phyloP scores from a whole-genome alignment of 257 asterid species.

The Striga asiatica region DNA sequence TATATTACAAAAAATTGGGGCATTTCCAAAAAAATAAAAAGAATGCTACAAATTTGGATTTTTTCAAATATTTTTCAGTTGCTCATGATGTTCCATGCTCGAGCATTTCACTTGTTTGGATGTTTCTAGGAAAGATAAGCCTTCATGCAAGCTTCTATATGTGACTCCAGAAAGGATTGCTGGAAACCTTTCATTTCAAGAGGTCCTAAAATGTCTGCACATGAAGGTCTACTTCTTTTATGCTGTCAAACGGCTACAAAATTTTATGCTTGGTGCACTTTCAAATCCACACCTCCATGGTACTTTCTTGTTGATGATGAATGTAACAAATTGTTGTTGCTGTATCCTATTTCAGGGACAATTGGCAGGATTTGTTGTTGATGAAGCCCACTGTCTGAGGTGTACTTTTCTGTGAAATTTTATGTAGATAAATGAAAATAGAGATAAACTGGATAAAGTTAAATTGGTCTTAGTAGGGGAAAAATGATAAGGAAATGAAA shows the following conservation, averaged over 20 bases:
- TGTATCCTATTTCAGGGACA: conserved; percentile 52
- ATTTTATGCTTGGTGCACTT: conserved; percentile 7
- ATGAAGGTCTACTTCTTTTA: conserved; percentile 42
- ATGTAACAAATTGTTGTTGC: conserved; percentile 5
- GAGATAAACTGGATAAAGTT: neutral
- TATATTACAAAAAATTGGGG: neutral
- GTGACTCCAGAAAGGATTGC: conserved; percentile 97
- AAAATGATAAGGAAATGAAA: neutral
- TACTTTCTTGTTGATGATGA: conserved; percentile 9
- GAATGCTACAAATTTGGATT: conserved; percentile 1
- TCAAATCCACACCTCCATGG: neutral
- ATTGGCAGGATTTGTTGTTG: conserved; percentile 85
- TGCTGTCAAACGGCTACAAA: conserved; percentile 8
- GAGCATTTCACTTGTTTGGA: conserved; percentile 5
- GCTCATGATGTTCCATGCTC: conserved; percentile 7
- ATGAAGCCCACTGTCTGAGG: conserved; percentile 99
- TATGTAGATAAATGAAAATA: neutral
- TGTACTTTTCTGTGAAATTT: conserved; percentile 19
- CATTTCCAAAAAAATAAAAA: neutral
- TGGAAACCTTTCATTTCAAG: conserved; percentile 83
- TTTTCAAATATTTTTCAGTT: neutral
- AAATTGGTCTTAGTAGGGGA: neutral
- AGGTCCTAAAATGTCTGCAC: conserved; percentile 48
- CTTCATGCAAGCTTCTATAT: conserved; percentile 91
- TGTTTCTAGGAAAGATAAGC: conserved; percentile 65